These are phyloP conservation scores for Talaromyces sp. DNA, from an alignment of 2,329 filamentous ascomycete species.

Conservation along the genomic window DNA sequence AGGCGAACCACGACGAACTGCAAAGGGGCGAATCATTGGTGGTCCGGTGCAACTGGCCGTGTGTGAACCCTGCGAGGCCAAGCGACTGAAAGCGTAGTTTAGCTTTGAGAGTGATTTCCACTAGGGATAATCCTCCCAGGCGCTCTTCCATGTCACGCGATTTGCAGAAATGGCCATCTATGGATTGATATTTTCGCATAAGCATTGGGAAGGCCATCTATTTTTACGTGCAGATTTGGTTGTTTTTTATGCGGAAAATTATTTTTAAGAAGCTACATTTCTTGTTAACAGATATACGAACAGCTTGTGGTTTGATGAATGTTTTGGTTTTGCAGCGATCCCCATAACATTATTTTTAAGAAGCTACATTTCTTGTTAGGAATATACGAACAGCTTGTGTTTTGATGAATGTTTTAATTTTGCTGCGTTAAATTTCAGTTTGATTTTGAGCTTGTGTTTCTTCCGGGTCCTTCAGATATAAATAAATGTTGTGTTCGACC, in stretches of 20 bases:
- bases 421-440: no score
- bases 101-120: no score
- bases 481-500: no score
- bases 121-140: no score
- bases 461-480: no score
- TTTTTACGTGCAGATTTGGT: neutral
- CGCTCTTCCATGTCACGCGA: neutral
- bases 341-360: no score
- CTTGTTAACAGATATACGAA: neutral
- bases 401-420: no score
- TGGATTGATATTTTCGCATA: neutral
- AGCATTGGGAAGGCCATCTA: neutral
- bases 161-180: neutral
- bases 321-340: neutral
- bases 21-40: slow-evolving; percentile 42
- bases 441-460: neutral
- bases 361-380: no score
- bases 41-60: slow-evolving; percentile 53
- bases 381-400: no score
- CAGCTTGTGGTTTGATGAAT: neutral
- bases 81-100: slow-evolving; percentile 53
- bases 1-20: slow-evolving; percentile 41
- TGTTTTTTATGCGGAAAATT: neutral
- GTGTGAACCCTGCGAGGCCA: slow-evolving; percentile 59
- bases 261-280: neutral